Evolutionary conservation across 768 basidiomycete genomes (phyloP).

Genomic region (Tylopilus subfusipes): DNA sequence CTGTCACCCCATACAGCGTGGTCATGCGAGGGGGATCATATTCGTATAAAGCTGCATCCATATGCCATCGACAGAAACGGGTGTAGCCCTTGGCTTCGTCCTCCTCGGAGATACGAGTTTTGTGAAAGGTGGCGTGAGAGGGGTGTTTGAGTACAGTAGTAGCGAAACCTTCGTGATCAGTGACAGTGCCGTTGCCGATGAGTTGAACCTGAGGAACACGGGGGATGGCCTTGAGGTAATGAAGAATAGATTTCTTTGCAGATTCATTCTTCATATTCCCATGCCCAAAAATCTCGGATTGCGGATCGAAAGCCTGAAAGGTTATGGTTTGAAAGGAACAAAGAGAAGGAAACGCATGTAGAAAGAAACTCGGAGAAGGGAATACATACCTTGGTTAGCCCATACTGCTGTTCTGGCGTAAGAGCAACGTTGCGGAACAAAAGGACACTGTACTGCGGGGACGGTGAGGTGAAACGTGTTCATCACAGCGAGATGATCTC

Average conservation of each 20-base stretch:
- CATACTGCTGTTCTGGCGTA: conserved; percentile 80
- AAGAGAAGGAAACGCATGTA: too few species aligned
- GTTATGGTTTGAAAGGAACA: conserved; percentile 4
- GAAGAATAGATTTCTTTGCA: conserved; percentile 75
- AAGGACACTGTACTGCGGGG: conserved; percentile 58
- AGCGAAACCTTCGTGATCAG: conserved; percentile 78
- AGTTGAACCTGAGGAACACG: conserved; percentile 87
- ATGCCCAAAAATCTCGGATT: conserved; percentile 67
- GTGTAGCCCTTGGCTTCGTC: conserved; percentile 74
- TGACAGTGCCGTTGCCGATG: conserved; percentile 82
- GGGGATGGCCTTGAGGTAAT: conserved; percentile 89
- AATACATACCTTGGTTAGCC: conserved; percentile 66
- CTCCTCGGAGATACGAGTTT: conserved; percentile 65
- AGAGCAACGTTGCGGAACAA: conserved; percentile 69
- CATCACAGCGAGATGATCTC: neutral
- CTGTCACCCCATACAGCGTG: conserved; percentile 73
- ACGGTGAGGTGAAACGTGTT: neutral
- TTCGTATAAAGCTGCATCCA: conserved; percentile 82
- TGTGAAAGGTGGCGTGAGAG: conserved; percentile 84
- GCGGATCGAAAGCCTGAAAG: conserved; percentile 69
- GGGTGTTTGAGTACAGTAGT: conserved; percentile 82
- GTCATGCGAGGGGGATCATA: conserved; percentile 79
- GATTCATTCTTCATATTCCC: conserved; percentile 82
- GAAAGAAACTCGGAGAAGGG: neutral
- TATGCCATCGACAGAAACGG: conserved; percentile 89